Percentiles rank a stretch among this genome's conserved stretches.
Evolutionary conservation across 805 yeast species (phyloP).

Genomic region (Zygotorulaspora florentina): DNA sequence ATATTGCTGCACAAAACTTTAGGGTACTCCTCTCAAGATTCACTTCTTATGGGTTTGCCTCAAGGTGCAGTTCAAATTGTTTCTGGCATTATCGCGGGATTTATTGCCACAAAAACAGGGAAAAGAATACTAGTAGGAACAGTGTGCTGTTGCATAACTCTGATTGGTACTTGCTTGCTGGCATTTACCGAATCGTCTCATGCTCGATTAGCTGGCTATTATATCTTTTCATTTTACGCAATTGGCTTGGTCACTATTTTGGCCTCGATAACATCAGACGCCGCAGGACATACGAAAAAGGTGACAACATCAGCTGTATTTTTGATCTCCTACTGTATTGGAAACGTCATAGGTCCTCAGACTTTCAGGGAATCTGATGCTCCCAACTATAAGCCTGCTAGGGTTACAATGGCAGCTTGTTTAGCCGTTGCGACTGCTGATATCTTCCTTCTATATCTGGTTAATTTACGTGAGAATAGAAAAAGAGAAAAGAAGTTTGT

Average conservation of each 20-base stretch:
- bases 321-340: constrained; percentile 61
- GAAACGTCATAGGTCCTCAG: constrained; percentile 71
- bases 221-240: constrained; percentile 36
- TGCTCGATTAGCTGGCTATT: constrained; percentile 39
- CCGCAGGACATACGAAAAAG: constrained; percentile 72
- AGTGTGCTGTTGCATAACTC: constrained; percentile 28
- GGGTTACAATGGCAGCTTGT: constrained; percentile 47
- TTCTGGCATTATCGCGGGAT: constrained; percentile 26
- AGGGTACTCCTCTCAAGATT: constrained; percentile 38
- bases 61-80: constrained; percentile 44
- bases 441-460: constrained; percentile 29
- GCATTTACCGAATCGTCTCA: constrained; percentile 39
- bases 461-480: constrained; percentile 39
- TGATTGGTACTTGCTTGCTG: constrained; percentile 39
- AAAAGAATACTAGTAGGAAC: constrained; percentile 31
- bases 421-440: constrained; percentile 40
- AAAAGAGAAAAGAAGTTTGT: constrained; percentile 38
- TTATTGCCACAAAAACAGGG: constrained; percentile 19
- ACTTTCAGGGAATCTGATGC: constrained; percentile 55
- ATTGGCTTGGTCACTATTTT: constrained; percentile 34
- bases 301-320: constrained; percentile 52
- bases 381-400: constrained; percentile 55
- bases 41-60: constrained; percentile 45
- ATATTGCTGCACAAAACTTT: constrained; percentile 42
- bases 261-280: constrained; percentile 42